These are phyloP conservation scores for Alternaria sp. DNA, from an alignment of 2,329 filamentous ascomycete genomes.

Conservation along the genomic window DNA sequence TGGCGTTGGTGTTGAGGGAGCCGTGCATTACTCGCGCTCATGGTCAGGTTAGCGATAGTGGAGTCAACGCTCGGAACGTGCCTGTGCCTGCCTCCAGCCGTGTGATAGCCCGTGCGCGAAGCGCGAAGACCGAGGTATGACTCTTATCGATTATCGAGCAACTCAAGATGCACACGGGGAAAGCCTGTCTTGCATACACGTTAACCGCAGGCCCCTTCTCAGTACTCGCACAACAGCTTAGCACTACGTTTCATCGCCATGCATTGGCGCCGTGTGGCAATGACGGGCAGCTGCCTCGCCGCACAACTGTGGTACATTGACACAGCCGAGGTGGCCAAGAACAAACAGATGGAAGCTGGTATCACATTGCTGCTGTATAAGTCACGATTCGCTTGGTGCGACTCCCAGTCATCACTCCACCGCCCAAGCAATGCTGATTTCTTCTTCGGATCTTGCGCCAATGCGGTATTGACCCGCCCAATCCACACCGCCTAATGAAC, in stretches of 20 bases:
- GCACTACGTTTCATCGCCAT: slow-evolving; percentile 1
- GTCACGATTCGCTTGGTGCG: background rate
- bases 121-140: background rate
- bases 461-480: background rate
- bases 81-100: background rate
- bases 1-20: slow-evolving; percentile 43
- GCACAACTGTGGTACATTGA: background rate
- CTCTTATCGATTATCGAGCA: background rate
- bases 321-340: background rate
- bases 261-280: slow-evolving; percentile 17
- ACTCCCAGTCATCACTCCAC: background rate
- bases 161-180: background rate
- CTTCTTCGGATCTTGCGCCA: slow-evolving; percentile 1
- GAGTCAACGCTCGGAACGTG: background rate
- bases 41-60: background rate
- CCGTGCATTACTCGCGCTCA: slow-evolving; percentile 9
- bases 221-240: slow-evolving; percentile 3
- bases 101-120: background rate
- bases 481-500: slow-evolving; percentile 5
- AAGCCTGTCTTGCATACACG: background rate
- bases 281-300: slow-evolving; percentile 12
- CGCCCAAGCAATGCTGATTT: background rate
- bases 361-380: slow-evolving; percentile 12
- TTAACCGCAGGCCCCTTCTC: background rate
- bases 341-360: slow-evolving; percentile 1